phyloP scores from a whole-genome alignment of 139 green algal genomes.

The Pleodorina starrii region DNA sequence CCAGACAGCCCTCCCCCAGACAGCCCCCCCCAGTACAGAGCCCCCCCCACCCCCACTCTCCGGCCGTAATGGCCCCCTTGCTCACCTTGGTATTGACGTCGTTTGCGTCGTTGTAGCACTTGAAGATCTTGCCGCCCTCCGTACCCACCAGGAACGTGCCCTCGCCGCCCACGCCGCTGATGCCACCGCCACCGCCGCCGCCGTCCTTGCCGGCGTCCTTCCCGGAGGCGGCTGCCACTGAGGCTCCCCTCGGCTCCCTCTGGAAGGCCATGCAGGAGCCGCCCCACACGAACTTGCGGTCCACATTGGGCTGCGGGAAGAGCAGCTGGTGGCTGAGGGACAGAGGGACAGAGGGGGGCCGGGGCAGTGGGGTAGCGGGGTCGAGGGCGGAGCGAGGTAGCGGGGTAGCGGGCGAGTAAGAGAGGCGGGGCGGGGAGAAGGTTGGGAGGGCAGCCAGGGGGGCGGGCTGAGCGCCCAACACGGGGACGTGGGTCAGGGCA shows the following conservation, averaged over 20 bases:
- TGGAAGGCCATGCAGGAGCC: slow-evolving; percentile 72
- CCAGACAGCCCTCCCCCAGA: too few relatives aligned
- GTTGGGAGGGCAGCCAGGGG: too few relatives aligned
- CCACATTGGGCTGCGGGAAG: slow-evolving; percentile 56
- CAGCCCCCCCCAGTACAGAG: too few relatives aligned
- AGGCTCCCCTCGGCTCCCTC: slow-evolving; percentile 1
- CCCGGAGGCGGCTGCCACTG: background rate
- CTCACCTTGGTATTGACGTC: slow-evolving; percentile 42
- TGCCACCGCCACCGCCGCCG: background rate
- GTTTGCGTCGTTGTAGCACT: slow-evolving; percentile 62
- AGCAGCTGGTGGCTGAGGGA: slow-evolving; percentile 71
- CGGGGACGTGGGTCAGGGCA: too few relatives aligned
- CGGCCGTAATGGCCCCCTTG: too few relatives aligned
- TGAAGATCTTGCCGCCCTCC: slow-evolving; percentile 73
- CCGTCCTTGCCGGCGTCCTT: background rate
- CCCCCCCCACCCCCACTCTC: too few relatives aligned
- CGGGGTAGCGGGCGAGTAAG: too few relatives aligned
- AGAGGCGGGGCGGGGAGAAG: too few relatives aligned
- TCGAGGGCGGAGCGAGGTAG: too few relatives aligned
- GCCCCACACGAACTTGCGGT: slow-evolving; percentile 65
- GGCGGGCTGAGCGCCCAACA: too few relatives aligned
- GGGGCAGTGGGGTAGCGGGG: too few relatives aligned
- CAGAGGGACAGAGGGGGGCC: too few relatives aligned
- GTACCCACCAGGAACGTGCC: slow-evolving; percentile 58
- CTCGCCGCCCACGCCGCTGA: slow-evolving; percentile 16